Percentiles rank a stretch among this genome's conserved stretches.
Evolutionary conservation across 1,284 basidiomycete species (phyloP).

Genomic region (Microbotryomycetes sp.): DNA sequence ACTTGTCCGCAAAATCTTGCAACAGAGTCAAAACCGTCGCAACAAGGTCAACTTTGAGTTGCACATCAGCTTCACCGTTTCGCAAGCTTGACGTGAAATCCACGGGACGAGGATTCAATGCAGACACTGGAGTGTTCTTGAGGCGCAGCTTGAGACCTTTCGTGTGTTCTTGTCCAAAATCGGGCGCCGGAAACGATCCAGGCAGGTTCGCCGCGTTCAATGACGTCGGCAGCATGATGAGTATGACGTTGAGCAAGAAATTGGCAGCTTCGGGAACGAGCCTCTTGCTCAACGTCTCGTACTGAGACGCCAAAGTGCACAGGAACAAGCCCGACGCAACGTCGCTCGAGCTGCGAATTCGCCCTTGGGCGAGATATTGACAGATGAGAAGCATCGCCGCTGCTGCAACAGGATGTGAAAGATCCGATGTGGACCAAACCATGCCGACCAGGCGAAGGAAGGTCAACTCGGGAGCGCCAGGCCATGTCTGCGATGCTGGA

Average conservation of each 20-base stretch:
- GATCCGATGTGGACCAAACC: constrained; percentile 90
- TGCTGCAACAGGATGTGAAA: constrained; percentile 80
- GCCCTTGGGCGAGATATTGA: constrained; percentile 78
- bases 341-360: constrained; percentile 67
- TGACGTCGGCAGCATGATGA: constrained; percentile 62
- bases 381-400: constrained; percentile 82
- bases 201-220: constrained; percentile 50
- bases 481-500: constrained; percentile 72
- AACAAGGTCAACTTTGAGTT: constrained; percentile 58
- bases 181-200: constrained; percentile 62
- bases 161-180: constrained; percentile 48
- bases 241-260: constrained; percentile 62
- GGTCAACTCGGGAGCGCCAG: constrained; percentile 70
- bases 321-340: constrained; percentile 82
- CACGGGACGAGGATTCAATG: neutral
- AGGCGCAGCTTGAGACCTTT: constrained; percentile 22
- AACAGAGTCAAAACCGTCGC: constrained; percentile 57
- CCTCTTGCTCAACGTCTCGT: constrained; percentile 75
- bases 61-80: neutral
- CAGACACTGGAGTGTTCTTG: neutral
- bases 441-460: constrained; percentile 72
- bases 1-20: constrained; percentile 60
- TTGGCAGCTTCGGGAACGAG: constrained; percentile 84
- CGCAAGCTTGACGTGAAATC: neutral
- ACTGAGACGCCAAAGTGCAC: constrained; percentile 70